Evolutionary conservation across 768 basidiomycete species (phyloP).

Genomic region (Cystofilobasidium macerans): DNA sequence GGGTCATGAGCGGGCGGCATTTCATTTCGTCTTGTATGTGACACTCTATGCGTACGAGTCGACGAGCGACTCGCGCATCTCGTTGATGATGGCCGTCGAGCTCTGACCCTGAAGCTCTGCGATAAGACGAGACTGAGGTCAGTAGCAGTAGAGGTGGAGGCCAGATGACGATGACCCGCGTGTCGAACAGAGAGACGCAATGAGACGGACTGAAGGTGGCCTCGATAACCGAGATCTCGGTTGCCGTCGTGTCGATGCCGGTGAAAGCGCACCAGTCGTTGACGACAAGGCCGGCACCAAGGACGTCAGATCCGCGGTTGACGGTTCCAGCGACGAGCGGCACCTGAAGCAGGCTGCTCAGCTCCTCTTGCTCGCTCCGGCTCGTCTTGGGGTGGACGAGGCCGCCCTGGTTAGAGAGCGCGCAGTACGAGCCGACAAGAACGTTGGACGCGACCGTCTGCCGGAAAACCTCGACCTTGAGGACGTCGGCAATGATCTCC

Average conservation of each 20-base stretch:
- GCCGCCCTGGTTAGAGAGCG: constrained; percentile 90
- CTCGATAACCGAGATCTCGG: constrained; percentile 96
- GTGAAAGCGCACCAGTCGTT: constrained; percentile 99
- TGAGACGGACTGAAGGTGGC: constrained; percentile 78
- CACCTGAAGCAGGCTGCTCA: constrained; percentile 83
- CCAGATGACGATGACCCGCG: too few species aligned
- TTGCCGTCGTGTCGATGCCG: constrained; percentile 98
- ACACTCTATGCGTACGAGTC: constrained; percentile 77
- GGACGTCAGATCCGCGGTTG: constrained; percentile 94
- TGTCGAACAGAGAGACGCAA: constrained; percentile 9
- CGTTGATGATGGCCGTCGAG: constrained; percentile 68
- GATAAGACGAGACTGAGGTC: not conserved
- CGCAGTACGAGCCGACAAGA: constrained; percentile 90
- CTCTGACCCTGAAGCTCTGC: constrained; percentile 76
- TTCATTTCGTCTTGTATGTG: too few species aligned
- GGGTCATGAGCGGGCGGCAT: too few species aligned
- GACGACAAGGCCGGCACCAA: constrained; percentile 93
- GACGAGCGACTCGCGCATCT: constrained; percentile 82
- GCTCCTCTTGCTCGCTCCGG: constrained; percentile 92
- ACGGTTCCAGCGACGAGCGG: constrained; percentile 96
- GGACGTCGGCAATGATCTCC: constrained; percentile 97
- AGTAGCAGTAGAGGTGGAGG: not conserved
- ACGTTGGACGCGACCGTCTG: constrained; percentile 96
- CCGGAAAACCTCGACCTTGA: constrained; percentile 97
- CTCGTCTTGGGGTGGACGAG: constrained; percentile 96